Conservation (phyloP, 2,329 filamentous ascomycete genomes). For the Fusarium foetens region DNA sequence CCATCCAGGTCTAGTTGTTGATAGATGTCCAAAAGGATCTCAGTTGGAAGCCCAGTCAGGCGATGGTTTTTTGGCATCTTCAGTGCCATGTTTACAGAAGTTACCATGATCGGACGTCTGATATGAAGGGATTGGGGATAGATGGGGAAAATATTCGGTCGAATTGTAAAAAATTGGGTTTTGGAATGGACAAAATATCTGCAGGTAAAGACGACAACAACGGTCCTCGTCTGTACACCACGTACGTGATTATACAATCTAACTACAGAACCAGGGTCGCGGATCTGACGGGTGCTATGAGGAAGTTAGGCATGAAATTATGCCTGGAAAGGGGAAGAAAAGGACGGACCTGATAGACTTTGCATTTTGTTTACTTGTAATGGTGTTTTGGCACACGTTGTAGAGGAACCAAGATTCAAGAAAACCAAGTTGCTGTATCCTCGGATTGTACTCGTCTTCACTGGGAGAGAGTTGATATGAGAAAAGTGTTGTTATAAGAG, state of each 20-base stretch:
- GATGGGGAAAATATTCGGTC: background rate
- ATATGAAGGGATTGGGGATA: background rate
- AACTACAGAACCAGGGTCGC: slow-evolving; percentile 19
- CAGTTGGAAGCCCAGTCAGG: slow-evolving; percentile 54
- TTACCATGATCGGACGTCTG: background rate
- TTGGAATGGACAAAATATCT: slow-evolving; percentile 1
- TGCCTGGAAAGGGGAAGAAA: background rate
- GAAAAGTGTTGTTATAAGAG: slow-evolving; percentile 20
- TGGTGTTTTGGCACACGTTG: background rate
- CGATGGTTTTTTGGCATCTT: slow-evolving; percentile 17
- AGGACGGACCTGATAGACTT: slow-evolving; percentile 22
- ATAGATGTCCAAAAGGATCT: slow-evolving; percentile 61
- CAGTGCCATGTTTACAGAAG: slow-evolving; percentile 31
- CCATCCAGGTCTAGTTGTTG: slow-evolving; percentile 55
- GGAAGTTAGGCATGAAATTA: background rate
- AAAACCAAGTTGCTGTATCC: background rate
- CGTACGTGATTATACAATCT: background rate
- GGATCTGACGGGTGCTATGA: slow-evolving; percentile 9
- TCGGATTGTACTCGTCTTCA: background rate
- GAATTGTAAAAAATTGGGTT: background rate
- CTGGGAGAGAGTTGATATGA: slow-evolving; percentile 1
- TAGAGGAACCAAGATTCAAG: background rate
- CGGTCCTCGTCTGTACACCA: slow-evolving; percentile 1
- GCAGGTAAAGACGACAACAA: background rate
- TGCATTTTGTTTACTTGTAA: slow-evolving; percentile 30